Percentiles rank a stretch among this genome's conserved stretches.
phyloP scores from a whole-genome alignment of 192 early-diverging fungal genomes.

The Gonapodya sp. region DNA sequence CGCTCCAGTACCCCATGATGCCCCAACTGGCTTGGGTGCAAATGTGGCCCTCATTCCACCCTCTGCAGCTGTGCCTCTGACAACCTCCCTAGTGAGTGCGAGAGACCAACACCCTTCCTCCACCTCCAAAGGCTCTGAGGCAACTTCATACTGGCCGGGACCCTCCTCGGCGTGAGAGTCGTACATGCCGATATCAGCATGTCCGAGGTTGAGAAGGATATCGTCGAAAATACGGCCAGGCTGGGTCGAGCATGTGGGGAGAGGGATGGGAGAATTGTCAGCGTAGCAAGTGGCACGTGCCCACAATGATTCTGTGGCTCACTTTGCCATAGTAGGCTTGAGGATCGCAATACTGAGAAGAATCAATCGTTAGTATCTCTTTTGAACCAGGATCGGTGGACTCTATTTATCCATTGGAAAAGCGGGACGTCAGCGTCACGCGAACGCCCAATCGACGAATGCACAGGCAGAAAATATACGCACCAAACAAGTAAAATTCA shows the following conservation, averaged over 20 bases:
- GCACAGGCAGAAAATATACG: not conserved
- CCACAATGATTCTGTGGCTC: not conserved
- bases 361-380: not conserved
- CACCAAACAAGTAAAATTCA: not conserved
- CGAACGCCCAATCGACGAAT: not conserved
- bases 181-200: conserved; percentile 4
- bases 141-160: conserved; percentile 5
- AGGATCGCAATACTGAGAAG: not conserved
- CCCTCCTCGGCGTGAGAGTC: conserved; percentile 4
- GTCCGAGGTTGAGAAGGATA: not conserved
- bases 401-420: not conserved
- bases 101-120: not conserved
- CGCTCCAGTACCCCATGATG: not conserved
- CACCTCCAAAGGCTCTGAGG: conserved; percentile 1
- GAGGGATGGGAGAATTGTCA: not conserved
- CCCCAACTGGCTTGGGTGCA: not conserved
- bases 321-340: not conserved
- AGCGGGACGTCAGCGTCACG: not conserved
- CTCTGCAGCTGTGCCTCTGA: not conserved
- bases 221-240: not conserved
- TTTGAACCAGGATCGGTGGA: not conserved
- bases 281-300: not conserved
- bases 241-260: not conserved
- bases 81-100: conserved; percentile 3
- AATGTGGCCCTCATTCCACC: not conserved